Conservation (phyloP, 805 yeast species). For the Soucietia sequanensis region DNA sequence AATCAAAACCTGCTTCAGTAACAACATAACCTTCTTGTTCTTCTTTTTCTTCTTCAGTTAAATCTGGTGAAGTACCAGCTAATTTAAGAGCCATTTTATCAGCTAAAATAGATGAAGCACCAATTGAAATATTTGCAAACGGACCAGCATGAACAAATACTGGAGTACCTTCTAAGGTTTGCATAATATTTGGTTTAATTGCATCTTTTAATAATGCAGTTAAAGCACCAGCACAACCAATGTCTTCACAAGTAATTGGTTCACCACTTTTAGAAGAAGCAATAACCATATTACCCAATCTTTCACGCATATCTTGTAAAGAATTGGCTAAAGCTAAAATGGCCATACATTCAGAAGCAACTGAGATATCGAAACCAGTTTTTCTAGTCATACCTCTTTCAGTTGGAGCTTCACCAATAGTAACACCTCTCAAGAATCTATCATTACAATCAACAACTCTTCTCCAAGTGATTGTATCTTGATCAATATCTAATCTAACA, state of each 20-base stretch:
- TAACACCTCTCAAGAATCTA: conserved; percentile 73
- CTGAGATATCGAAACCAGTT: conserved; percentile 82
- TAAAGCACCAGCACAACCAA: conserved; percentile 84
- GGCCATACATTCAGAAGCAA: conserved; percentile 86
- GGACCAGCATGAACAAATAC: conserved; percentile 89
- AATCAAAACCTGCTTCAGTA: conserved; percentile 87
- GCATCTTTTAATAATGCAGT: conserved; percentile 81
- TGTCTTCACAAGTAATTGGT: conserved; percentile 79
- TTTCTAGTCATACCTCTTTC: conserved; percentile 71
- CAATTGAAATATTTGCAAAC: conserved; percentile 83
- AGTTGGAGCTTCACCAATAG: conserved; percentile 79
- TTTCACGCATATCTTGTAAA: conserved; percentile 65
- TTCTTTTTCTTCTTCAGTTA: conserved; percentile 39
- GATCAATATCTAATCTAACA: conserved; percentile 73
- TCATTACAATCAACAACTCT: conserved; percentile 85
- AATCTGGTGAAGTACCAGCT: conserved; percentile 61
- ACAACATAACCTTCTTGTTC: conserved; percentile 72
- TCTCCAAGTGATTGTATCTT: conserved; percentile 77
- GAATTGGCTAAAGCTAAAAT: conserved; percentile 73
- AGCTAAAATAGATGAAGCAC: conserved; percentile 81
- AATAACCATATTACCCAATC: conserved; percentile 75
- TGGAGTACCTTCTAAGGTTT: conserved; percentile 85
- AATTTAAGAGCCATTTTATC: conserved; percentile 79
- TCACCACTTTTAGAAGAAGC: conserved; percentile 67
- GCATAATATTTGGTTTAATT: conserved; percentile 83